Base-by-base conservation (phyloP, 371 early-diverging fungal species). In the Syncephalastrum contaminatum region DNA sequence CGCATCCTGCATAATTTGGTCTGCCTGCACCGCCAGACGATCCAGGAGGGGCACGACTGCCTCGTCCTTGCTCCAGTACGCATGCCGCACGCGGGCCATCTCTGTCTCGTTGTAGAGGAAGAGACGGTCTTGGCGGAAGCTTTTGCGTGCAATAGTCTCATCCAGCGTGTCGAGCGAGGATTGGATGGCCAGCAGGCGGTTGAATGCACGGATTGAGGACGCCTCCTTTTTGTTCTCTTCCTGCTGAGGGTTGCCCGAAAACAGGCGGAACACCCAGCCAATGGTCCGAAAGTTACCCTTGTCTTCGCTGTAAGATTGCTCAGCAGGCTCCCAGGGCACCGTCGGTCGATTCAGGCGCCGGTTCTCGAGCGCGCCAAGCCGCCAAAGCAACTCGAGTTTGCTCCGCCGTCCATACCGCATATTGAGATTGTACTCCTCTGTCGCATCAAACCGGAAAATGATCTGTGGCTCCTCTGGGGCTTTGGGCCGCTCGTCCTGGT, bases 371-470 rank as follows among this genome's bases (percentile, higher is more conserved):
- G 86, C 85, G 7, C 88, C 88, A 19, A 88, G 57, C 47, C 84
- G 66, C 85, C 86, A 86, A 19, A 88, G 56, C 36, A 88, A 54
- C 51, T 88, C 88, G 30, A 86, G 56, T 81, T 88, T 88, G 59
- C 87, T 85, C 53, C 88, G 78, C 22, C 88, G 72, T 13, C 88
- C 88, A 56, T 88, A 88, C 20, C 88, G 70, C 87, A 88, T 87
- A 53, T 84, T 78, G 19, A 80, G 60, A 51, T 87, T 83, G 50
- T 84, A 88, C 39, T 75, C 71, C 61, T 85, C 81, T 2, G 66
- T 67, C 10, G 88, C 77, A 57, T 84, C 84, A 59, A 81, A 66
- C 12, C 85, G 55, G 59, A 88, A 87, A 19, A 88, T 84, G 22
- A 88, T 78, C 59, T 88, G 87, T 1, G 88, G 88, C 42, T 88